Percentiles rank a stretch among this genome's conserved stretches.
phyloP scores from a whole-genome alignment of 2,329 filamentous ascomycete species.

The Fusarium nelsonii region DNA sequence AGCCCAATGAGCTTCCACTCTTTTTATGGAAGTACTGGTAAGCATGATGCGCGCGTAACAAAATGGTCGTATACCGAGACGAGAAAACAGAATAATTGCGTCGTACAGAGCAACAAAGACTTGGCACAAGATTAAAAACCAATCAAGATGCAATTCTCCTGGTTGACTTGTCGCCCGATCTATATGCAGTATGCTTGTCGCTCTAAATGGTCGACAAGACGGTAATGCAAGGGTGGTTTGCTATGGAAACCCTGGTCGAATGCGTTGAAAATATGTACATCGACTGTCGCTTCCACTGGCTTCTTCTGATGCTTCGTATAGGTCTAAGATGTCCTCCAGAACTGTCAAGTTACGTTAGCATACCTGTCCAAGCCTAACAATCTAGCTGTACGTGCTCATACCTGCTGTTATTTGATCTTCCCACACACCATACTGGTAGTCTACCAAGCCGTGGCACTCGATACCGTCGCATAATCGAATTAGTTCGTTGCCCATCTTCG shows the following conservation, averaged over 20 bases:
- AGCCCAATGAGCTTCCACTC: conserved; percentile 33
- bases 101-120: conserved; percentile 13
- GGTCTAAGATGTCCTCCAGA: conserved; percentile 58
- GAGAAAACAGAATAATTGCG: conserved; percentile 16
- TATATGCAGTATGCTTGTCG: conserved; percentile 9
- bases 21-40: conserved; percentile 17
- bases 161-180: conserved; percentile 29
- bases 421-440: conserved; percentile 97
- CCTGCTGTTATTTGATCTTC: conserved; percentile 90
- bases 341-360: conserved; percentile 46
- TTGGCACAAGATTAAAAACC: background rate
- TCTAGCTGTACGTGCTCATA: conserved; percentile 62
- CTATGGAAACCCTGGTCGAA: background rate
- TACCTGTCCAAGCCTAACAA: conserved; percentile 3
- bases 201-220: conserved; percentile 5
- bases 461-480: conserved; percentile 86
- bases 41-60: conserved; percentile 25
- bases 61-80: conserved; percentile 16
- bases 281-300: conserved; percentile 49
- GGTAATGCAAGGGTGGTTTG: conserved; percentile 10
- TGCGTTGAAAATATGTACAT: conserved; percentile 22
- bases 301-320: conserved; percentile 58
- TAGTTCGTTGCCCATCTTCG: conserved; percentile 85
- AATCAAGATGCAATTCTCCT: conserved; percentile 30
- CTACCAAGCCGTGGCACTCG: conserved; percentile 92